A percentile compares a stretch with the other conserved stretches of the same genome.
Conservation (phyloP, 768 basidiomycete genomes). For the Lactarius hatsudake region DNA sequence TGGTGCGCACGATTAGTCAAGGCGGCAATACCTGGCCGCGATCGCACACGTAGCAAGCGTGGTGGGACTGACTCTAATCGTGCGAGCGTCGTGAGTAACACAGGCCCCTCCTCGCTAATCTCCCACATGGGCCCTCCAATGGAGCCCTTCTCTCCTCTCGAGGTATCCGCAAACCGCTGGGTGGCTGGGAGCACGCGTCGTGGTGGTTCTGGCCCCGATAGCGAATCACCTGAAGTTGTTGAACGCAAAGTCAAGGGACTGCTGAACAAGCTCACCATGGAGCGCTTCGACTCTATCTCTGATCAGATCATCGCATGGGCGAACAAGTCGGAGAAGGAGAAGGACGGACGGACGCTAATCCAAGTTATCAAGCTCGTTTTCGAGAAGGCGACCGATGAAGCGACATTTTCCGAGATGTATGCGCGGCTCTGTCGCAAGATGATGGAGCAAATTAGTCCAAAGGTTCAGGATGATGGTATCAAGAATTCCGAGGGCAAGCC, state of each 20-base stretch:
- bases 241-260: constrained; percentile 90
- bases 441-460: constrained; percentile 88
- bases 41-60: constrained; percentile 76
- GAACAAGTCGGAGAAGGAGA: constrained; percentile 89
- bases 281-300: constrained; percentile 94
- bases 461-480: constrained; percentile 88
- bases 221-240: constrained; percentile 78
- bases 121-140: constrained; percentile 39
- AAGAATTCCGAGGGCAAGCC: constrained; percentile 78
- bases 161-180: constrained; percentile 83
- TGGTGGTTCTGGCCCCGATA: constrained; percentile 42
- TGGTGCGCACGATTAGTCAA: constrained; percentile 61
- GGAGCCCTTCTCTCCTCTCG: constrained; percentile 77
- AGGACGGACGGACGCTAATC: constrained; percentile 89
- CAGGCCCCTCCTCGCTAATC: constrained; percentile 27
- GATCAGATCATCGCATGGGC: constrained; percentile 95
- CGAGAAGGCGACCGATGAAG: constrained; percentile 96
- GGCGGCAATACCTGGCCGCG: constrained; percentile 50
- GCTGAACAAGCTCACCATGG: constrained; percentile 95
- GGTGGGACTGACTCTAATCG: constrained; percentile 72
- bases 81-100: constrained; percentile 41
- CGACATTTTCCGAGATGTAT: constrained; percentile 96
- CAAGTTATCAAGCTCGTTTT: constrained; percentile 96
- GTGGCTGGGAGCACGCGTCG: constrained; percentile 48
- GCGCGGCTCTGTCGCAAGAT: constrained; percentile 92